Base-by-base conservation (phyloP, 306 rosid genomes). In the Gastrolobium villosum region DNA sequence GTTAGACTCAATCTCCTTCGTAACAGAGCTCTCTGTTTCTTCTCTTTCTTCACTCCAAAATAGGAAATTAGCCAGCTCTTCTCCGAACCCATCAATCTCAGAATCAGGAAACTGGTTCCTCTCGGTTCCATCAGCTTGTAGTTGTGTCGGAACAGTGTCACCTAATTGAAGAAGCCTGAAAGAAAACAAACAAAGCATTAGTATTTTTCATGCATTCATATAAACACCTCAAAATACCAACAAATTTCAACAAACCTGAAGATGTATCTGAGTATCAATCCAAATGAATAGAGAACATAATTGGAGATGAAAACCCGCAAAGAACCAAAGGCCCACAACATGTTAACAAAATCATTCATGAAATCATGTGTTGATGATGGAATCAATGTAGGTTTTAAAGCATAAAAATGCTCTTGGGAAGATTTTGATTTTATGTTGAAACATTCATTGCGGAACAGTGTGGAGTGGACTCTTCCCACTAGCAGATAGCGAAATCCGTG, bases 91-190 rank as follows among this genome's bases (percentile, higher is more conserved):
- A 70, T 73, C 83, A 70, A 46, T 41, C 74, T 85, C 66, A 41
- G 65, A 66, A 65, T 52, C 56, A 72, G 10, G 15, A 13, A 70
- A 41, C 2, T 50, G 41, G 26, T 37, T 14, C 20, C 68, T 80
- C 26, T 53, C 82, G 0, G 6, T 4, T 49, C 31, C 70, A 53
- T 71, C 77, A 10, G 28, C 50, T 3, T 41, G 13, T 72, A 40
- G 3, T 5, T 11, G 26, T 14, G 34, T 26, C 48, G 0, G 74
- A 79, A 45, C 55, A 69, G 2, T 36, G 8, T 85, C 82, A 71
- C 72, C 84, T 34, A 65, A 65, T 49, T 67, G 80, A 59, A 87
- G 80, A 67, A 87, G 83, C 80, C 97, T 92, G 84, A 70, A 85
- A 53, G 4, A 5, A 39, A 54, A 79, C 3, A 77, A 28, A 46